Evolutionary conservation across 78 protist genomes (phyloP).

Genomic region (Dictyostelium capitatum): DNA sequence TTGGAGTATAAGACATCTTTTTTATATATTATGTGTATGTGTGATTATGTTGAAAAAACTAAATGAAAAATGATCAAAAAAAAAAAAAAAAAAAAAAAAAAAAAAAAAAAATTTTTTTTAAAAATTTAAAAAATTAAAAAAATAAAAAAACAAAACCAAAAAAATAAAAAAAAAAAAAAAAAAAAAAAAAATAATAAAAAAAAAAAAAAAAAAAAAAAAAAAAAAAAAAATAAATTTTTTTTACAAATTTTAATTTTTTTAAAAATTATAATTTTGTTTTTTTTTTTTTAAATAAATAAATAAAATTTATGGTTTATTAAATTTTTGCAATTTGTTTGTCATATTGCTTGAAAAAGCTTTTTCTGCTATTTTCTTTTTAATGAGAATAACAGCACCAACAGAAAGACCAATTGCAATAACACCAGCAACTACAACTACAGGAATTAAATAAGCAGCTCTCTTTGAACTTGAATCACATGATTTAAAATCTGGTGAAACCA

Average conservation of each 20-base stretch:
- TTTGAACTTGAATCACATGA: not conserved
- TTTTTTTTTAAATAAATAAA: not conserved
- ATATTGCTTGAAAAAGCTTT: too few species aligned
- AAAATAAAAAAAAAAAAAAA: too few species aligned
- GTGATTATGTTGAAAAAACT: not conserved
- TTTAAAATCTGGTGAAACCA: not conserved
- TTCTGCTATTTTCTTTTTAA: too few species aligned
- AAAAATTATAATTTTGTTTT: not conserved
- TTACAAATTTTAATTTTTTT: not conserved
- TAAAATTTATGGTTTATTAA: too few species aligned
- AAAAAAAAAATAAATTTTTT: not conserved
- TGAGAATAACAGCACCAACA: too few species aligned
- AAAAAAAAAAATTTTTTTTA: conserved; percentile 1
- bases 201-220: too few species aligned
- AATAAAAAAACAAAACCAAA: too few species aligned
- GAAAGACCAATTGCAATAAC: not conserved
- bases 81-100: conserved; percentile 12
- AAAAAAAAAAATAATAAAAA: not conserved
- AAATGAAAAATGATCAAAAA: not conserved
- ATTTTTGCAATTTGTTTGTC: too few species aligned
- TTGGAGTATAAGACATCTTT: conserved; percentile 30
- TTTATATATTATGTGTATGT: not conserved
- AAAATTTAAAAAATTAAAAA: too few species aligned
- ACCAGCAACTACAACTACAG: not conserved
- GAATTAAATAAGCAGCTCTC: not conserved